A percentile compares a stretch with the other conserved stretches of the same genome.
Evolutionary conservation across 2,329 filamentous ascomycete genomes (phyloP).

Genomic region (Fusarium pininemorale): DNA sequence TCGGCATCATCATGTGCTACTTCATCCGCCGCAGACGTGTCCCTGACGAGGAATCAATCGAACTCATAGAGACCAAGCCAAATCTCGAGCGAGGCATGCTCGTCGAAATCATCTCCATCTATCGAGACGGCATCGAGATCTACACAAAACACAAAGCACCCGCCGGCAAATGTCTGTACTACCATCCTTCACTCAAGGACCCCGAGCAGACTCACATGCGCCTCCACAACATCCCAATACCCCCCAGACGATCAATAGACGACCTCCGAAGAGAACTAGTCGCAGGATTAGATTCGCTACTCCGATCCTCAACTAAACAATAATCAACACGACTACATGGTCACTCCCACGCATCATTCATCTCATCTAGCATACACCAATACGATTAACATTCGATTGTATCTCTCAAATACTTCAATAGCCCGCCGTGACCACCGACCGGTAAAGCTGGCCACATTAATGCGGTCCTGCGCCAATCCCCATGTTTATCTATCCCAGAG

Average conservation of each 20-base stretch:
- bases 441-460: slow-evolving; percentile 27
- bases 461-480: slow-evolving; percentile 31
- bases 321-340: not conserved
- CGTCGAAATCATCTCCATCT: slow-evolving; percentile 3
- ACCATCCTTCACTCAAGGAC: slow-evolving; percentile 2
- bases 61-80: not conserved
- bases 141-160: not conserved
- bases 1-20: not conserved
- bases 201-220: not conserved
- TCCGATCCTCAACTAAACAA: not conserved
- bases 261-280: not conserved
- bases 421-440: slow-evolving; percentile 28
- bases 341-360: not conserved
- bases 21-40: not conserved
- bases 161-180: not conserved
- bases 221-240: not conserved
- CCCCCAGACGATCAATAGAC: not conserved
- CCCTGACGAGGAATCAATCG: not conserved
- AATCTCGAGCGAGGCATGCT: slow-evolving; percentile 8
- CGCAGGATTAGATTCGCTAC: not conserved
- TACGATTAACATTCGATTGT: slow-evolving; percentile 34
- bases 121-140: slow-evolving; percentile 3
- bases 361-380: slow-evolving; percentile 31
- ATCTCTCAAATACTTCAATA: slow-evolving; percentile 30
- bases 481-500: slow-evolving; percentile 37